Conservation (phyloP, 2,329 filamentous ascomycete genomes). For the Fusarium staphyleae region DNA sequence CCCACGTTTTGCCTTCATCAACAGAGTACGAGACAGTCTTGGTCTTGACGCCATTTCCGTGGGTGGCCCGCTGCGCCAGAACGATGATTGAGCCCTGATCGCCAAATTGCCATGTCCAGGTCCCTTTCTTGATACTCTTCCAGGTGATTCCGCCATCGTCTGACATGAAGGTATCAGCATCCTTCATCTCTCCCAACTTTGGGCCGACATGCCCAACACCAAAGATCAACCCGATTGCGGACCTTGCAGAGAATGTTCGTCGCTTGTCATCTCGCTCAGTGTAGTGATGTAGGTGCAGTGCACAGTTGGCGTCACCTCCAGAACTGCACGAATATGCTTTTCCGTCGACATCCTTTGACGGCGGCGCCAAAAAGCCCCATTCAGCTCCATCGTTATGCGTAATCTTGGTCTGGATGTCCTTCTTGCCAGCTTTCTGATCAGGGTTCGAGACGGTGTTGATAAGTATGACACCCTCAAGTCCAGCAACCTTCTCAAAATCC, state of each 20-base stretch:
- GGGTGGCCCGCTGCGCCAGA: constrained; percentile 75
- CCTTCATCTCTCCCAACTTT: constrained; percentile 68
- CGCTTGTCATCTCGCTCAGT: constrained; percentile 84
- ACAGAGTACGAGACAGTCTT: constrained; percentile 76
- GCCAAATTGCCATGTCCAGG: constrained; percentile 92
- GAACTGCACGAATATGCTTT: constrained; percentile 74
- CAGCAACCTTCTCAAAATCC: constrained; percentile 95
- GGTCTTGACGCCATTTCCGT: constrained; percentile 72
- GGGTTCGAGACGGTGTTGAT: constrained; percentile 85
- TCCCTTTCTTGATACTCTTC: constrained; percentile 84
- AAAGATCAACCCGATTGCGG: constrained; percentile 89
- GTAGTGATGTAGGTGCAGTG: constrained; percentile 93
- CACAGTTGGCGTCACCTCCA: constrained; percentile 71
- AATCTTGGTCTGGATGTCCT: constrained; percentile 88
- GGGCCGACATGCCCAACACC: constrained; percentile 88
- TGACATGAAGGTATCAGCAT: constrained; percentile 90
- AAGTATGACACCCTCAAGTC: constrained; percentile 87
- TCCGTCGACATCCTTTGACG: constrained; percentile 71
- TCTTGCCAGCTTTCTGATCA: constrained; percentile 76
- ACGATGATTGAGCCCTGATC: constrained; percentile 94
- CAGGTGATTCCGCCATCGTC: constrained; percentile 89
- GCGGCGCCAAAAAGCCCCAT: constrained; percentile 81
- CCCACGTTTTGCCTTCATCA: constrained; percentile 84
- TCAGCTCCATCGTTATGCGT: constrained; percentile 95
- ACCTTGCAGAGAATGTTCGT: constrained; percentile 87